Evolutionary conservation across 192 early-diverging fungal species (phyloP), one percentile per base, ranked within the genome.

Genomic region (Mortierella alpina): DNA sequence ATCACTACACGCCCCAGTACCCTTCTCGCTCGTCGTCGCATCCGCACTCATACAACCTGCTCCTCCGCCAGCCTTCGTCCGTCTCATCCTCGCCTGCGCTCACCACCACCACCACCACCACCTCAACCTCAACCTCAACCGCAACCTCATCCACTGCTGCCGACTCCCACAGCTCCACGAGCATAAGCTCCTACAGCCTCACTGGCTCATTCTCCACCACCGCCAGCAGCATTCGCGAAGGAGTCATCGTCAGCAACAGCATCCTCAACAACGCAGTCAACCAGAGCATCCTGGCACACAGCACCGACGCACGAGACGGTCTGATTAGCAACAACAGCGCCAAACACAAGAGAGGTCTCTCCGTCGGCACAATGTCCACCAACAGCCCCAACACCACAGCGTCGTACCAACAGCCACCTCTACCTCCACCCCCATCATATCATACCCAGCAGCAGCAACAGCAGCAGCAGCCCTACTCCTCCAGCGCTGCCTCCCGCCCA

Each of bases 211-310:
- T 45, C 57, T 62, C 52, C 22, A 80, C 70, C 54, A 41, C 62
- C 55, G 22, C 56, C 55, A 31, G 59, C 70, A 53, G 23, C 20
- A 44, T 15, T 20, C 54, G 73, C 59, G 49, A 79, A 69, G 66
- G 66, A 53, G 50, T 63, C 60, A 73, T 72, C 31, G 31, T 68
- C 61, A 63, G 59, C 78, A 76, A 73, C 63, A 79, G 75, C 20
- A 67, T 79, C 31, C 64, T 79, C 48, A 72, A 58, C 61, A 80
- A 68, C 77, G 53, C 68, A 53, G 68, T 63, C 63, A 66, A 52
- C 40, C 62, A 66, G 44, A 66, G 60, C 49, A 60, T 70, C 44
- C 20, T 40, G 6, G 31, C 13, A 13, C 53, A 55, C 54, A 68
- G 51, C 54, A 62, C 46, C 55, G 5, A 49, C 46, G 51, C 46